Conservation (phyloP, 495 filamentous ascomycete genomes). For the Annulohypoxylon bovei region DNA sequence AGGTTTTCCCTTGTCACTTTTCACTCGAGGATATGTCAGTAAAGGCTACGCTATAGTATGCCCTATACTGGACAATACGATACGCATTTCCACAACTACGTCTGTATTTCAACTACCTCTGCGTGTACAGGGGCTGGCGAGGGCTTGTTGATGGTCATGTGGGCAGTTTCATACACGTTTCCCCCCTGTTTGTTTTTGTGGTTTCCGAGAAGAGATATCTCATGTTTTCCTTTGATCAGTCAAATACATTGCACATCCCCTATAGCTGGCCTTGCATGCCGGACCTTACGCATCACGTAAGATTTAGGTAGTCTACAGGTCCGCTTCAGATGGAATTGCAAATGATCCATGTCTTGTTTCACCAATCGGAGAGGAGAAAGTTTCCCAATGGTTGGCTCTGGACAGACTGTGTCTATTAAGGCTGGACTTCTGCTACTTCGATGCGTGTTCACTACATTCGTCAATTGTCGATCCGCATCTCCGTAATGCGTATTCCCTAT, state of each 20-base stretch:
- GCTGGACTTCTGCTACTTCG: conserved; percentile 30
- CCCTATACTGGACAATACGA: conserved; percentile 41
- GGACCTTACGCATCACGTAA: conserved; percentile 32
- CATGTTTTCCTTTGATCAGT: conserved; percentile 47
- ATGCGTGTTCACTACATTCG: conserved; percentile 23
- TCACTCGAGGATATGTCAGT: conserved; percentile 42
- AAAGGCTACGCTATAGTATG: conserved; percentile 43
- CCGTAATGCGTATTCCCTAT: conserved; percentile 30
- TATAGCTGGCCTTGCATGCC: conserved; percentile 24
- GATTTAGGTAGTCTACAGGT: conserved; percentile 32
- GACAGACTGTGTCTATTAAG: conserved; percentile 32
- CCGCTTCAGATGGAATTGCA: conserved; percentile 23
- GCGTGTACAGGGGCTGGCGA: conserved; percentile 40
- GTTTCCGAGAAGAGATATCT: conserved; percentile 46
- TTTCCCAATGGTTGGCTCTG: conserved; percentile 9
- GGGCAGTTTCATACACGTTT: conserved; percentile 48
- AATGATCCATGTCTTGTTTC: conserved; percentile 38
- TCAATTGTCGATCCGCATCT: conserved; percentile 23
- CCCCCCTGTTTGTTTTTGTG: conserved; percentile 45
- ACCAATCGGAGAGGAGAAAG: conserved; percentile 23
- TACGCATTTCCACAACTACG: conserved; percentile 40
- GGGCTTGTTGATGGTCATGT: conserved; percentile 45
- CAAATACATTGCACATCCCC: conserved; percentile 32
- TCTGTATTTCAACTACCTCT: conserved; percentile 41
- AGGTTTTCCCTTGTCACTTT: conserved; percentile 42